Conservation (phyloP, 768 basidiomycete genomes). For the Termitomyces eurrhizus region DNA sequence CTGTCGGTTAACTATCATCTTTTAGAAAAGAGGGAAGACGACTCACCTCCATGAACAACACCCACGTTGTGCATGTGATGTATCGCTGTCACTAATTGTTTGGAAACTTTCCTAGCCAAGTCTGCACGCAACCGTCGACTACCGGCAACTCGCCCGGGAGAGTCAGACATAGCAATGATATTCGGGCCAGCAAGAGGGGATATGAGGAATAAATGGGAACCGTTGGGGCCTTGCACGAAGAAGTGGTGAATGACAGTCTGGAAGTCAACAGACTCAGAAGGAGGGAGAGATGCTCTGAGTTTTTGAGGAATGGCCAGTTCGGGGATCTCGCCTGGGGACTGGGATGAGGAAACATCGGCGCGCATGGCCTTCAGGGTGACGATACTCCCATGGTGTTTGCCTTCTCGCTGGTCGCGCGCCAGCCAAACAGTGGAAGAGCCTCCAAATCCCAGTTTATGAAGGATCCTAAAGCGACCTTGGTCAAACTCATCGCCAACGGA, state of each 20-base stretch:
- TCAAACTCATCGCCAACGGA: conserved; percentile 45
- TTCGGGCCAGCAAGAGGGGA: conserved; percentile 42
- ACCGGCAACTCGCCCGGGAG: conserved; percentile 24
- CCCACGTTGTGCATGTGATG: conserved; percentile 29
- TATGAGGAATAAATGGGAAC: conserved; percentile 46
- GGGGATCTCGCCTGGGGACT: conserved; percentile 17
- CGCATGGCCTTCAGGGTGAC: conserved; percentile 33
- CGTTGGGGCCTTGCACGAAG: conserved; percentile 43
- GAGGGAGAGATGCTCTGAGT: conserved; percentile 24
- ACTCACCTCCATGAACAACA: conserved; percentile 32
- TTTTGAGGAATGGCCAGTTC: conserved; percentile 31
- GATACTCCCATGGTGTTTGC: conserved; percentile 10
- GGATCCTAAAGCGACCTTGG: conserved; percentile 40
- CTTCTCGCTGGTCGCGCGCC: conserved; percentile 18
- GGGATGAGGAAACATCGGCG: conserved; percentile 26
- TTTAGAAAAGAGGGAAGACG: not conserved
- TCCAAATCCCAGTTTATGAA: conserved; percentile 47
- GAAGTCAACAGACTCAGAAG: conserved; percentile 13
- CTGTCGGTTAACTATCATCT: conserved; percentile 2
- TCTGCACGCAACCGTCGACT: conserved; percentile 30
- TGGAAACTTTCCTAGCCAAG: conserved; percentile 31
- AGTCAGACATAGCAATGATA: conserved; percentile 27
- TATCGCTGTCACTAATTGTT: conserved; percentile 23
- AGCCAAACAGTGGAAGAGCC: conserved; percentile 40
- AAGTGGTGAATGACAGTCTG: conserved; percentile 40